Evolutionary conservation across 2,329 filamentous ascomycete genomes (phyloP), one percentile per base, ranked within the genome.

Genomic region (Cytospora mali): DNA sequence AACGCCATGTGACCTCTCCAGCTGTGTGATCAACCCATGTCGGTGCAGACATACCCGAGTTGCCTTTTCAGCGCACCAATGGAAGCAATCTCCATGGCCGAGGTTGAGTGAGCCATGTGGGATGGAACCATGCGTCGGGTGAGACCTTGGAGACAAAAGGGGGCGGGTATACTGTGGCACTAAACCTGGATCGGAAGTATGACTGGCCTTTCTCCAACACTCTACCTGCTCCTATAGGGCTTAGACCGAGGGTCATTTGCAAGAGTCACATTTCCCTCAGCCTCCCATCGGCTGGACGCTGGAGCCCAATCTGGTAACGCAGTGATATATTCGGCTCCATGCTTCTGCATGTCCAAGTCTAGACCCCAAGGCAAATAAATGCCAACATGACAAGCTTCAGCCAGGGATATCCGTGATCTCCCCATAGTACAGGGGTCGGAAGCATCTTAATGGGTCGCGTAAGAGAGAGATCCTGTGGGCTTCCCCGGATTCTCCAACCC

Each of bases 401-500:
- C n/a, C 42, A n/a, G 29, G 39, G 4, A 18, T 1, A 21, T 5
- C 6, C 35, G 16, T 28, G 39, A 28, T 31, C 21, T 35, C 33
- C 27, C 10, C 13, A n/a, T n/a, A 14, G 21, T 16, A 13, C 10
- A 14, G 11, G 1, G 14, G n/a, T 27, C 9, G 7, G 14, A 2
- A 21, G 31, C 1, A 9, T 31, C n/a, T 29, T 25, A n/a, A 48
- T 49, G 5, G 14, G 25, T 4, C 14, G 59, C 23, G 50, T 52
- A 51, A 31, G 51, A 60, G 25, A 21, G 61, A 49, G 23, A 48
- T 50, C 61, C 55, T 27, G 51, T 18, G 28, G 11, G 35, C 50
- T 59, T 59, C 55, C 61, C 61, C 61, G 29, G 61, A 62, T 58
- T 62, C 61, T 46, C 61, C 61, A 62, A 62, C 27, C 55, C 29